A percentile compares a stretch with the other conserved stretches of the same genome.
These are phyloP conservation scores for Xylariaceae sp. DNA, from an alignment of 2,329 filamentous ascomycete genomes.

Conservation along the genomic window DNA sequence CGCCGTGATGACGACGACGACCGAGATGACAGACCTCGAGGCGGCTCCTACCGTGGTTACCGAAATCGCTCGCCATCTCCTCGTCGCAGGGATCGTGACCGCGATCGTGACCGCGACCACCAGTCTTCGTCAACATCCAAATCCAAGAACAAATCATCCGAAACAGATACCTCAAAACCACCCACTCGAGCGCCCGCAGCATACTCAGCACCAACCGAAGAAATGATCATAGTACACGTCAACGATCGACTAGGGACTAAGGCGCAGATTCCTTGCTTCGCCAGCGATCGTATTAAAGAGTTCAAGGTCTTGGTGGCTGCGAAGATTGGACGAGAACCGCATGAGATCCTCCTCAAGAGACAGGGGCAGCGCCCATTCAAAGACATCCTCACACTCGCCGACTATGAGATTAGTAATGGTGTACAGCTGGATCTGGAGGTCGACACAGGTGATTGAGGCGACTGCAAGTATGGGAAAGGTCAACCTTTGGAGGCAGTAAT, in stretches of 20 bases:
- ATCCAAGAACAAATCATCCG: slow-evolving; percentile 29
- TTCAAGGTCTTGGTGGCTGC: slow-evolving; percentile 92
- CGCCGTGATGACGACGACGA: slow-evolving; percentile 45
- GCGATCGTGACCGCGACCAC: slow-evolving; percentile 35
- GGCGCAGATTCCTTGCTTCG: slow-evolving; percentile 83
- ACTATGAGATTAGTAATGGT: slow-evolving; percentile 92
- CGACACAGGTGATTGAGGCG: slow-evolving; percentile 54
- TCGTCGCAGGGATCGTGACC: slow-evolving; percentile 34
- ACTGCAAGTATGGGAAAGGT: not conserved
- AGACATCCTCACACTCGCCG: slow-evolving; percentile 79
- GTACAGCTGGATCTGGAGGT: slow-evolving; percentile 65
- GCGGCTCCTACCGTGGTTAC: slow-evolving; percentile 50
- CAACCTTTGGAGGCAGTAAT: no score
- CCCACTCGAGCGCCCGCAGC: slow-evolving; percentile 27
- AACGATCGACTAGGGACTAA: slow-evolving; percentile 98
- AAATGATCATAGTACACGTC: slow-evolving; percentile 91
- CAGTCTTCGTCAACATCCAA: slow-evolving; percentile 22
- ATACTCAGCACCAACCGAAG: slow-evolving; percentile 47
- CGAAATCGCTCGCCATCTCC: slow-evolving; percentile 38
- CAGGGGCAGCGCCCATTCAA: slow-evolving; percentile 94
- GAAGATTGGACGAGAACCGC: slow-evolving; percentile 80
- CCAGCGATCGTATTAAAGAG: slow-evolving; percentile 75
- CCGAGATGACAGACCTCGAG: slow-evolving; percentile 36
- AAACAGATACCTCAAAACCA: slow-evolving; percentile 32
- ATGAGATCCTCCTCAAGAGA: slow-evolving; percentile 87